Percentiles rank a stretch among this genome's conserved stretches.
These are phyloP conservation scores for Globisporangium okanoganense DNA, from an alignment of 352 stramenopile species.

Conservation along the genomic window DNA sequence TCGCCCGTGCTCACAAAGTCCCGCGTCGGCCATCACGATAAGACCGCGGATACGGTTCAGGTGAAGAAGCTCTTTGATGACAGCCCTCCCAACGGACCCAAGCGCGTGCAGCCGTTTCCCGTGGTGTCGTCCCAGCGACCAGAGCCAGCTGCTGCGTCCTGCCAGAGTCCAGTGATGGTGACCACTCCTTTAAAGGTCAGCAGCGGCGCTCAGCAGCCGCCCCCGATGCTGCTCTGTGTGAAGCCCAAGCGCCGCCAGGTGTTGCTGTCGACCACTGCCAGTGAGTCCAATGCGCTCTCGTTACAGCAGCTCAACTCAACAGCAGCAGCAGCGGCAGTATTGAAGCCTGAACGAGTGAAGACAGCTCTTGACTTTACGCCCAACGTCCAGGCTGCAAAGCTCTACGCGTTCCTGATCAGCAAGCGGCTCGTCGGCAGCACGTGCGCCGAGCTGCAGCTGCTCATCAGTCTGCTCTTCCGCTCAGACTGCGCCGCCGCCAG, in stretches of 20 bases:
- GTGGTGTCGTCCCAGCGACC: background rate
- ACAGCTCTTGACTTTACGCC: slow-evolving; percentile 10
- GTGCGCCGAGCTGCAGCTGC: slow-evolving; percentile 36
- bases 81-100: slow-evolving; percentile 3
- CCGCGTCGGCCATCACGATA: background rate
- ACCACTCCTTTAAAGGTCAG: slow-evolving; percentile 9
- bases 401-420: slow-evolving; percentile 52
- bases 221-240: slow-evolving; percentile 6
- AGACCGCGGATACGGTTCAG: background rate
- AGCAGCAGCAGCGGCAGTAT: slow-evolving; percentile 6
- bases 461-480: slow-evolving; percentile 37
- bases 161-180: slow-evolving; percentile 13
- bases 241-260: slow-evolving; percentile 17
- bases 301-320: slow-evolving; percentile 8
- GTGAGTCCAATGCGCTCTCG: background rate
- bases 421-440: slow-evolving; percentile 41
- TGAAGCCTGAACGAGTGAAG: background rate
- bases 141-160: background rate
- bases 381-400: slow-evolving; percentile 39
- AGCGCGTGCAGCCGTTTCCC: slow-evolving; percentile 10
- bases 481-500: slow-evolving; percentile 14
- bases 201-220: background rate
- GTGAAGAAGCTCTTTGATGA: slow-evolving; percentile 2
- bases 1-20: background rate
- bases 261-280: background rate